Conservation (phyloP, 2,329 filamentous ascomycete species). For the Biscogniauxia sp. region DNA sequence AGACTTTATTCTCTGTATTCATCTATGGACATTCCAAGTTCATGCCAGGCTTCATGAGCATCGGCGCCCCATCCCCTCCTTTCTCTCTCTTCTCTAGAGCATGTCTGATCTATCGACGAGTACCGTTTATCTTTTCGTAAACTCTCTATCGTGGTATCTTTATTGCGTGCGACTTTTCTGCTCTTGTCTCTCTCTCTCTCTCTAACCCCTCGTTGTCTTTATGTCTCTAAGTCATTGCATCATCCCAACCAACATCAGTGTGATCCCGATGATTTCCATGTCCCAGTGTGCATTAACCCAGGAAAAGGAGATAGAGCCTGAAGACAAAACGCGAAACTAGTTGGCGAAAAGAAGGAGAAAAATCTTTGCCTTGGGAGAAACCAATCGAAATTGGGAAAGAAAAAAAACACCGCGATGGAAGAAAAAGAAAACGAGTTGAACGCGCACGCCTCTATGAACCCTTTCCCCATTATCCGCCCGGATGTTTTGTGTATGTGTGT, state of each 20-base stretch:
- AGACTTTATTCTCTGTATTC: too few relatives aligned
- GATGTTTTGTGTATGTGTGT: not conserved
- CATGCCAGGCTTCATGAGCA: too few relatives aligned
- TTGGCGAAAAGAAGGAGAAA: not conserved
- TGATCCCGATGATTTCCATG: not conserved
- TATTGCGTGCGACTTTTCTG: not conserved
- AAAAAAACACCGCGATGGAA: not conserved
- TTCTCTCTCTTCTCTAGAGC: too few relatives aligned
- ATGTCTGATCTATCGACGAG: not conserved
- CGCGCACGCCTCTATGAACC: not conserved
- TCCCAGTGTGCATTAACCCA: too few relatives aligned
- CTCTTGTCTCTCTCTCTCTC: not conserved
- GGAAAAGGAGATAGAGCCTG: too few relatives aligned
- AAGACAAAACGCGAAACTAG: not conserved
- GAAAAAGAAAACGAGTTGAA: not conserved
- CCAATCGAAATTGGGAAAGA: not conserved
- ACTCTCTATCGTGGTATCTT: not conserved
- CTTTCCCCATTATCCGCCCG: not conserved
- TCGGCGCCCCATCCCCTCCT: too few relatives aligned
- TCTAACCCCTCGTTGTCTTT: too few relatives aligned
- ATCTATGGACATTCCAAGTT: too few relatives aligned
- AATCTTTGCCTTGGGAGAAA: not conserved
- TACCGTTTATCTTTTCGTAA: not conserved
- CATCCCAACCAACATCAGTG: not conserved
- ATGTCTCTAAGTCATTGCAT: not conserved